Conservation (phyloP, 257 asterid species). For the Forsythia viridissima region DNA sequence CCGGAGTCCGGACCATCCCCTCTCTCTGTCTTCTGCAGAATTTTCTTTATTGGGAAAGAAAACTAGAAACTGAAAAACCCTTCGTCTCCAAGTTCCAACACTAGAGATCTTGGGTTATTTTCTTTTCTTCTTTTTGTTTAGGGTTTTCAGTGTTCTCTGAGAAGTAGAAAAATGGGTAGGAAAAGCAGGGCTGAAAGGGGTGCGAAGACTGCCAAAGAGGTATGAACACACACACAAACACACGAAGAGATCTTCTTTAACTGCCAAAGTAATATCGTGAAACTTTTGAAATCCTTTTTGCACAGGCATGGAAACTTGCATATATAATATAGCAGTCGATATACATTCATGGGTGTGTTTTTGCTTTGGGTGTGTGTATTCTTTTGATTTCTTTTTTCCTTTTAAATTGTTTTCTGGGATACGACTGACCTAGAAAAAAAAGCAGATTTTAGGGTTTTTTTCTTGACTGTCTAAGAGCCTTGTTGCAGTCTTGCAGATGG, state of each 20-base stretch:
- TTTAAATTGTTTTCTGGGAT: neutral
- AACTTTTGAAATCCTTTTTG: neutral
- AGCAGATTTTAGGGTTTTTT: neutral
- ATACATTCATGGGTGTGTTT: neutral
- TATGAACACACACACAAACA: neutral
- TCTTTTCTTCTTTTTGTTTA: neutral
- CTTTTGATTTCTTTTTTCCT: neutral
- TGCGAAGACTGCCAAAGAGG: conserved; percentile 16
- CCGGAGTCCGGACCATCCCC: neutral
- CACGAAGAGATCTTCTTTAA: neutral
- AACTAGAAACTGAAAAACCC: neutral
- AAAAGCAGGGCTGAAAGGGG: conserved; percentile 17
- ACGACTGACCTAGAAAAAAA: neutral
- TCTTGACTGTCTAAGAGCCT: too few species aligned
- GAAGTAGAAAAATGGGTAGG: conserved; percentile 27
- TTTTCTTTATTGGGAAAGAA: neutral
- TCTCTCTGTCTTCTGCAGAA: neutral
- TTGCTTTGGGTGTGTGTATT: neutral
- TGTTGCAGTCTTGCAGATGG: too few species aligned
- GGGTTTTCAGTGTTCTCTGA: neutral
- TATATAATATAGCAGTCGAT: too few species aligned
- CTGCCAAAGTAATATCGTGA: neutral
- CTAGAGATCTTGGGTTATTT: neutral
- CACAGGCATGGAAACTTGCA: neutral
- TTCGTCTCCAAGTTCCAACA: neutral